Conservation (phyloP, 1,284 basidiomycete species). For the Ustilago loliicola region DNA sequence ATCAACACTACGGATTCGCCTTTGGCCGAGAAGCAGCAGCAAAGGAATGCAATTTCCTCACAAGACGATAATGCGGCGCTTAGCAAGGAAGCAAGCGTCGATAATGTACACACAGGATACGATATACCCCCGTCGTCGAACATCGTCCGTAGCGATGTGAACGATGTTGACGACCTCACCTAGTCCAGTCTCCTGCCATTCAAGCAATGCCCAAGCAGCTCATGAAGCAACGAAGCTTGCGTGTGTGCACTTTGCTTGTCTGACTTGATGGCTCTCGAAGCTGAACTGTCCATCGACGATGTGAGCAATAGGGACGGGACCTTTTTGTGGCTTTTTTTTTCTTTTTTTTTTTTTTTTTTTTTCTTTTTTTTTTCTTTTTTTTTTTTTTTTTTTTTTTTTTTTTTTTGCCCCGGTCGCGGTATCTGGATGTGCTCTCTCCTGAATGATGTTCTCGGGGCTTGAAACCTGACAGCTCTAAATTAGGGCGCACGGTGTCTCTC, state of each 20-base stretch:
- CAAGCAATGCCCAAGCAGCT: too few relatives aligned
- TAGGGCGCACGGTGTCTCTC: neutral
- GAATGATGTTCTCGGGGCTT: neutral
- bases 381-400: too few relatives aligned
- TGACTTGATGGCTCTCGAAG: neutral
- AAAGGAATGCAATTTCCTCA: neutral
- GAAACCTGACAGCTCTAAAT: neutral
- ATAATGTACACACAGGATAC: constrained; percentile 11
- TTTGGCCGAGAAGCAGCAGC: constrained; percentile 9
- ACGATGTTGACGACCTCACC: constrained; percentile 25
- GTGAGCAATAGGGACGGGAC: neutral
- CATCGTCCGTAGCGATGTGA: constrained; percentile 10
- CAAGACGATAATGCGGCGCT: neutral
- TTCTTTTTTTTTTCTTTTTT: neutral
- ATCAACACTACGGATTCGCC: neutral
- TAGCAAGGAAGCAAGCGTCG: constrained; percentile 23
- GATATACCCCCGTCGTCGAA: constrained; percentile 20
- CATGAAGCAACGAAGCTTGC: neutral
- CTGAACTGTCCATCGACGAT: neutral
- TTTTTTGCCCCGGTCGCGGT: too few relatives aligned
- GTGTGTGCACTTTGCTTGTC: too few relatives aligned
- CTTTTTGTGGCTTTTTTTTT: neutral
- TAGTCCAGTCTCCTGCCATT: constrained; percentile 7
- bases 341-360: neutral
- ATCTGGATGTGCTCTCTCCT: too few relatives aligned